Conservation (phyloP, 2,329 filamentous ascomycete genomes). For the Penicillium vulpinum region DNA sequence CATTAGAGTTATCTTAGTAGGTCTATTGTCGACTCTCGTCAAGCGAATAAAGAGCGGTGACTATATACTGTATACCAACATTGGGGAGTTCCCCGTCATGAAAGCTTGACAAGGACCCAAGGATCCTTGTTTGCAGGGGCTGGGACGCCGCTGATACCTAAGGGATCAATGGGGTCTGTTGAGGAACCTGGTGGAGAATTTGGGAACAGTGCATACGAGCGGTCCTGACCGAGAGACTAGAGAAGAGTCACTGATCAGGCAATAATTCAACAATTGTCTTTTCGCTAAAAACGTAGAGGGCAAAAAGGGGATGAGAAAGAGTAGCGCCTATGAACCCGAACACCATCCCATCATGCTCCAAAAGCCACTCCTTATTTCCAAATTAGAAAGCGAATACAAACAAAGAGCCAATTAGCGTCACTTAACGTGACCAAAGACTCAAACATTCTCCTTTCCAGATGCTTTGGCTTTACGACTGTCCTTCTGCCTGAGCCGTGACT, state of each 20-base stretch:
- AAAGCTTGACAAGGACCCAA: too few species aligned
- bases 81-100: too few species aligned
- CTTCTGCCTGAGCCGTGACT: conserved; percentile 37
- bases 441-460: conserved; percentile 37
- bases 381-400: not conserved
- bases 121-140: too few species aligned
- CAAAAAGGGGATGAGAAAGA: not conserved
- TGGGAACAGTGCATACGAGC: not conserved
- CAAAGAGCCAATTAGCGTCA: not conserved
- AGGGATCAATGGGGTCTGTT: too few species aligned
- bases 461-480: conserved; percentile 25
- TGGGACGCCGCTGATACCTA: too few species aligned
- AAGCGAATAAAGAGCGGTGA: too few species aligned
- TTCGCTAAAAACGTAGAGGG: conserved; percentile 5
- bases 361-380: conserved; percentile 4
- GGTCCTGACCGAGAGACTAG: not conserved
- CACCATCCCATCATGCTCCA: not conserved
- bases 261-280: not conserved
- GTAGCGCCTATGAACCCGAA: conserved; percentile 1
- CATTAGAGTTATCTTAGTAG: not conserved
- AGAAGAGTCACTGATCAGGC: not conserved
- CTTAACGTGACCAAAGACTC: not conserved
- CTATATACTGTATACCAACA: too few species aligned
- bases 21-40: too few species aligned
- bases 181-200: not conserved